Percentiles rank a stretch among this genome's conserved stretches.
phyloP scores from a whole-genome alignment of 352 stramenopile species.

The Globisporangium uncinulatum region DNA sequence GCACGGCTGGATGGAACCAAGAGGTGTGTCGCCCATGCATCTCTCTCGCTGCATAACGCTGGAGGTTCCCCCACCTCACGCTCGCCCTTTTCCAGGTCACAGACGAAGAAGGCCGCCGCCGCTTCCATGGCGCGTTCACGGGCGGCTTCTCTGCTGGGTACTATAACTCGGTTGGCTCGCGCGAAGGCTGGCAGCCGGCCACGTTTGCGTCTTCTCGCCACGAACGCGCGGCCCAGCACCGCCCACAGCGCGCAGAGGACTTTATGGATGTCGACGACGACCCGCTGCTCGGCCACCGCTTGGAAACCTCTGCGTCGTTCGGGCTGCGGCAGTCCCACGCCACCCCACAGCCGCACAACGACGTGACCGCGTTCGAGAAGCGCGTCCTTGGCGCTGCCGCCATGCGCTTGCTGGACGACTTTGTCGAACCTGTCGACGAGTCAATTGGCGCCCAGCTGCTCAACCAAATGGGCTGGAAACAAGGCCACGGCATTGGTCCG shows the following conservation, averaged over 20 bases:
- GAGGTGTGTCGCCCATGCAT: constrained; percentile 27
- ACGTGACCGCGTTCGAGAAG: constrained; percentile 7
- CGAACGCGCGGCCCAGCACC: constrained; percentile 13
- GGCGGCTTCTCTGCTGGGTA: constrained; percentile 92
- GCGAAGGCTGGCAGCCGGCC: constrained; percentile 85
- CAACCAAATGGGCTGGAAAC: constrained; percentile 88
- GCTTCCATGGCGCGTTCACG: constrained; percentile 94
- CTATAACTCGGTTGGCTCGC: constrained; percentile 90
- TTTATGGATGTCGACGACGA: constrained; percentile 95
- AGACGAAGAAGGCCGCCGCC: constrained; percentile 60
- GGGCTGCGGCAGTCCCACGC: constrained; percentile 42
- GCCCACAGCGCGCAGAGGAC: constrained; percentile 78
- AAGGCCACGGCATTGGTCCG: constrained; percentile 84
- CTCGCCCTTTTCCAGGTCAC: constrained; percentile 34
- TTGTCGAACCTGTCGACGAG: constrained; percentile 62
- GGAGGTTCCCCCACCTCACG: no score
- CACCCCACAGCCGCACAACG: constrained; percentile 22
- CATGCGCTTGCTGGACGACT: constrained; percentile 63
- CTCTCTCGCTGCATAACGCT: neutral
- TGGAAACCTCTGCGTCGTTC: constrained; percentile 66
- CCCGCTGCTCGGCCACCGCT: constrained; percentile 72
- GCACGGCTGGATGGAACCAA: constrained; percentile 40
- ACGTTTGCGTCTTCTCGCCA: constrained; percentile 79
- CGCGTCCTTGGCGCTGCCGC: constrained; percentile 4
- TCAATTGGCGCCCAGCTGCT: constrained; percentile 83